A percentile compares a stretch with the other conserved stretches of the same genome.
Evolutionary conservation across 176 grass and related monocot species (phyloP).

Genomic region (Canna indica): DNA sequence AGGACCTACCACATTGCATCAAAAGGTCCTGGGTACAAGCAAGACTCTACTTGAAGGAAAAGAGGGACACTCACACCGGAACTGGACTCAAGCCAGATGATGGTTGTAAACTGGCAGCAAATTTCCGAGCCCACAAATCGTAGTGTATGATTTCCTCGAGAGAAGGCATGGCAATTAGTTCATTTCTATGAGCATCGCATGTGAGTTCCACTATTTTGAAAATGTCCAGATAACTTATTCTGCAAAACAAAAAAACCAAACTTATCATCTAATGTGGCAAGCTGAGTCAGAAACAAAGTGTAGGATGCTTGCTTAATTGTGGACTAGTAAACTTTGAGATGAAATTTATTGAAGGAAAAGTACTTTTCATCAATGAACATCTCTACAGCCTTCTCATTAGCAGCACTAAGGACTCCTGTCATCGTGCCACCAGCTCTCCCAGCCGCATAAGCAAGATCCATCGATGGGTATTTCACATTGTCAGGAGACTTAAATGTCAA

Average conservation of each 20-base stretch:
- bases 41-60: neutral
- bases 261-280: neutral
- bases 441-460: slow-evolving; percentile 86
- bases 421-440: slow-evolving; percentile 94
- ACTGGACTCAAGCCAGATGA: slow-evolving; percentile 55
- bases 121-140: slow-evolving; percentile 81
- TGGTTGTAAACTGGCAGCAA: slow-evolving; percentile 41
- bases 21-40: neutral
- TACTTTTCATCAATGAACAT: slow-evolving; percentile 96
- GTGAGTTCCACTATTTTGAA: slow-evolving; percentile 88
- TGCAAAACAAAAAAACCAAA: slow-evolving; percentile 25
- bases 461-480: slow-evolving; percentile 86
- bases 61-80: slow-evolving; percentile 20
- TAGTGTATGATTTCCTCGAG: slow-evolving; percentile 90
- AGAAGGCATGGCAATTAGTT: slow-evolving; percentile 55
- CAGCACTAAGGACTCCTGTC: slow-evolving; percentile 96
- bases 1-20: neutral
- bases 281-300: neutral
- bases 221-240: slow-evolving; percentile 87
- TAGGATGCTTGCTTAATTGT: too few species aligned
- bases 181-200: slow-evolving; percentile 62
- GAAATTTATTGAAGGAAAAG: slow-evolving; percentile 4
- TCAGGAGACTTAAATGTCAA: slow-evolving; percentile 88
- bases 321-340: too few species aligned
- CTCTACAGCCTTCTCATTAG: slow-evolving; percentile 97